Evolutionary conservation across 2,329 filamentous ascomycete species (phyloP).

Genomic region (Tolypocladium paradoxum): DNA sequence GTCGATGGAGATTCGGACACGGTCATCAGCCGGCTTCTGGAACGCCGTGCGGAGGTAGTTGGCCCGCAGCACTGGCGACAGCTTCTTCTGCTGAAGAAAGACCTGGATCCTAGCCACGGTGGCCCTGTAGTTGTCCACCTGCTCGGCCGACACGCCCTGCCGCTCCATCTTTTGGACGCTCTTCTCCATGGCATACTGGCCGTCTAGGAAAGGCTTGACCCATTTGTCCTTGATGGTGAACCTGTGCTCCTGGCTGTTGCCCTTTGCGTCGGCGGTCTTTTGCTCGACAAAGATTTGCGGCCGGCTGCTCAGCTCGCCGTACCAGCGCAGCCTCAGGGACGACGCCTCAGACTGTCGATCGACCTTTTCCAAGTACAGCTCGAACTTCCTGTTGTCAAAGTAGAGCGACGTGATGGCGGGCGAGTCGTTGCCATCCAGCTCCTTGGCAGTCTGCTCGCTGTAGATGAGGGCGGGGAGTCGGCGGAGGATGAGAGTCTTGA

Average conservation of each 20-base stretch:
- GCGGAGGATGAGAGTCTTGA: conserved; percentile 90
- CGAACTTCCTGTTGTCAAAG: conserved; percentile 81
- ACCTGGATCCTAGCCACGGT: conserved; percentile 68
- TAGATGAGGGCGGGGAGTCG: conserved; percentile 87
- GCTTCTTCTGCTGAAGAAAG: conserved; percentile 64
- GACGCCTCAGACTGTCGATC: conserved; percentile 63
- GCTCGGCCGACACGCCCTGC: conserved; percentile 53
- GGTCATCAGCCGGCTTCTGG: conserved; percentile 87
- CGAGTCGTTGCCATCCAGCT: conserved; percentile 70
- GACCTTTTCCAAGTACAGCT: conserved; percentile 78
- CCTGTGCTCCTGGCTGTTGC: conserved; percentile 66
- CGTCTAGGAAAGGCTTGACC: conserved; percentile 74
- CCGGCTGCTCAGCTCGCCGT: conserved; percentile 67
- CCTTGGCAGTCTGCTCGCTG: conserved; percentile 75
- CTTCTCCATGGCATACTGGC: conserved; percentile 88
- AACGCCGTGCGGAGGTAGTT: conserved; percentile 94
- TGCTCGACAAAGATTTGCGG: conserved; percentile 82
- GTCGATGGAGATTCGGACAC: conserved; percentile 85
- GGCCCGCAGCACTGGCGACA: conserved; percentile 79
- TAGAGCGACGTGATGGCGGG: conserved; percentile 93
- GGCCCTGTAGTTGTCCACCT: conserved; percentile 58
- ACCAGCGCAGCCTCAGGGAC: conserved; percentile 84
- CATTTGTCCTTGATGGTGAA: conserved; percentile 93
- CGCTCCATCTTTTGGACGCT: conserved; percentile 77
- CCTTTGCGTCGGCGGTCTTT: conserved; percentile 70